Evolutionary conservation across 257 asterid genomes (phyloP).

Genomic region (Rubia yunnanensis): DNA sequence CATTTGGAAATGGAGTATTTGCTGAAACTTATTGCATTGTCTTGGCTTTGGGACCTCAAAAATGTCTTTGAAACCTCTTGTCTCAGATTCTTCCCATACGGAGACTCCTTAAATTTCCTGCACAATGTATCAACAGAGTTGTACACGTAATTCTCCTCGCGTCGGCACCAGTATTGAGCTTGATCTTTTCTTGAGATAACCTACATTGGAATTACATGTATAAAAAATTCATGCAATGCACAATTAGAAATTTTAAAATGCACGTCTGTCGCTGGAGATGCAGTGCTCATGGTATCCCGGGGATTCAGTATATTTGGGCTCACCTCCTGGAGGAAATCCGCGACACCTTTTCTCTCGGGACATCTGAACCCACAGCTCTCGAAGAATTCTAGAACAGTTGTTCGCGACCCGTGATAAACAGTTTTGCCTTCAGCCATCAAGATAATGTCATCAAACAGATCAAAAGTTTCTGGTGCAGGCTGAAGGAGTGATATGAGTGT

Average conservation of each 20-base stretch:
- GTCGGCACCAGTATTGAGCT: constrained; percentile 37
- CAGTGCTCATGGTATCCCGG: too few relatives aligned
- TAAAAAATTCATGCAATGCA: too few relatives aligned
- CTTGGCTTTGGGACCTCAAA: constrained; percentile 34
- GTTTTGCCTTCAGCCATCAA: constrained; percentile 49
- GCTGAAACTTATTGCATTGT: constrained; percentile 28
- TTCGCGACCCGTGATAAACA: constrained; percentile 46
- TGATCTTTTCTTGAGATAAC: constrained; percentile 46
- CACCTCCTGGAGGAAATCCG: constrained; percentile 61
- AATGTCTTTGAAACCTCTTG: constrained; percentile 28
- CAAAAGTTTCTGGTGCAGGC: constrained; percentile 59
- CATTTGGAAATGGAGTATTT: constrained; percentile 39
- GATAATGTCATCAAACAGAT: constrained; percentile 46
- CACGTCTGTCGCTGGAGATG: too few relatives aligned
- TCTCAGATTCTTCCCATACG: constrained; percentile 22
- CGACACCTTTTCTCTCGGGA: constrained; percentile 61
- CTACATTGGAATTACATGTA: constrained; percentile 13
- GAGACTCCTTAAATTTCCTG: constrained; percentile 28
- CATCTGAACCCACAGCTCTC: constrained; percentile 41
- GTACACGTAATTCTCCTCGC: constrained; percentile 24
- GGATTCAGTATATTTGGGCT: too few relatives aligned
- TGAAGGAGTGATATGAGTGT: constrained; percentile 45
- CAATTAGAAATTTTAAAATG: too few relatives aligned
- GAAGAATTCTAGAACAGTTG: constrained; percentile 34
- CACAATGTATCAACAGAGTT: constrained; percentile 28